These are phyloP conservation scores for Macrocystidia cucumis DNA, from an alignment of 1,284 basidiomycete species.

Conservation along the genomic window DNA sequence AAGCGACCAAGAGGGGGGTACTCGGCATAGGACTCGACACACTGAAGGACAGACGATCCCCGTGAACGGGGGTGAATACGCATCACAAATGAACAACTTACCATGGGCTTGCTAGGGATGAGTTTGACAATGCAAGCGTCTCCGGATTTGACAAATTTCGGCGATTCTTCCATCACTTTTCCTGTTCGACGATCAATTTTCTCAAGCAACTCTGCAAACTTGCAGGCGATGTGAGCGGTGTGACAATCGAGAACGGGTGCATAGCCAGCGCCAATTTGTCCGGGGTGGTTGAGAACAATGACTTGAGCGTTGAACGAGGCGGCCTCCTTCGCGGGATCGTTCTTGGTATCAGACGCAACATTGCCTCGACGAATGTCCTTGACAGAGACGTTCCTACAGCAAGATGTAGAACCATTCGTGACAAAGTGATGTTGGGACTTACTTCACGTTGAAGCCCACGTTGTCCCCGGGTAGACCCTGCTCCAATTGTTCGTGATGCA, in stretches of 20 bases:
- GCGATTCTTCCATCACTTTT: constrained; percentile 81
- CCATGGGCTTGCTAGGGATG: constrained; percentile 93
- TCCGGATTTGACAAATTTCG: constrained; percentile 98
- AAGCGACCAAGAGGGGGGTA: constrained; percentile 99
- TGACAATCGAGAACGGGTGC: constrained; percentile 99
- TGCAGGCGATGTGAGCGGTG: constrained; percentile 99
- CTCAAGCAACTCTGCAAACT: constrained; percentile 96
- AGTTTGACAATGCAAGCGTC: constrained; percentile 98
- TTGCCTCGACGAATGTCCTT: constrained; percentile 99
- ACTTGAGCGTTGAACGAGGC: constrained; percentile 99
- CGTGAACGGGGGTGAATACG: neutral
- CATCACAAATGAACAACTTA: constrained; percentile 21
- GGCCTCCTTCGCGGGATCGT: constrained; percentile 99
- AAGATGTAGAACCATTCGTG: neutral
- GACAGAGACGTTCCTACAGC: constrained; percentile 94
- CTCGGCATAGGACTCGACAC: constrained; percentile 95
- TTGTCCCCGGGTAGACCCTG: constrained; percentile 98
- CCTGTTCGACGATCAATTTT: constrained; percentile 99
- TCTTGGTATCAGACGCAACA: constrained; percentile 99
- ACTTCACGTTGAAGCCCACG: constrained; percentile 98
- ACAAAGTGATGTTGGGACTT: constrained; percentile 17
- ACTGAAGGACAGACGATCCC: constrained; percentile 23
- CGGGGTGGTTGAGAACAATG: constrained; percentile 99
- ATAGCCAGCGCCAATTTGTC: constrained; percentile 98
- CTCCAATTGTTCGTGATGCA: constrained; percentile 99